Conservation (phyloP, 2,329 filamentous ascomycete genomes). For the Apiospora arundinis region DNA sequence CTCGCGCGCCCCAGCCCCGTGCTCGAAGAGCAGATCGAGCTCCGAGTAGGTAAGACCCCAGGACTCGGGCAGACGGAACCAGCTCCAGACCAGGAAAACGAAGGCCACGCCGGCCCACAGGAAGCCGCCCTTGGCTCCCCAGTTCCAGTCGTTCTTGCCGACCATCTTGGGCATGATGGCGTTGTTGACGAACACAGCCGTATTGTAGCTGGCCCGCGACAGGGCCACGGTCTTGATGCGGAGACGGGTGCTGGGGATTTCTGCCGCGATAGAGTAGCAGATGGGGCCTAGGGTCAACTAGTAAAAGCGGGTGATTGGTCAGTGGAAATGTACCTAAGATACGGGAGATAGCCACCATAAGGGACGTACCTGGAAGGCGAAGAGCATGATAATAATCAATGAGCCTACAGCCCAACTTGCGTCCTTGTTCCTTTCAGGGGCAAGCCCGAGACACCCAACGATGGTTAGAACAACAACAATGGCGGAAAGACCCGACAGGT, state of each 20-base stretch:
- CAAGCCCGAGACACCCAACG: slow-evolving; percentile 23
- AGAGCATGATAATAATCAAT: slow-evolving; percentile 25
- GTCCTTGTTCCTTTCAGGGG: slow-evolving; percentile 17
- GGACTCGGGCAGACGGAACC: slow-evolving; percentile 25
- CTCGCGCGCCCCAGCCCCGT: slow-evolving; percentile 23
- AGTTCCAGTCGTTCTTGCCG: slow-evolving; percentile 22
- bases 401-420: slow-evolving; percentile 25
- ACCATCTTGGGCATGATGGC: slow-evolving; percentile 25
- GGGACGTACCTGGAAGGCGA: slow-evolving; percentile 22
- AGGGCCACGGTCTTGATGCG: slow-evolving; percentile 24
- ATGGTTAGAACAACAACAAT: slow-evolving; percentile 22
- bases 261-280: slow-evolving; percentile 24
- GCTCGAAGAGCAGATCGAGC: slow-evolving; percentile 25
- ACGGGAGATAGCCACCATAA: no score
- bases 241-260: slow-evolving; percentile 23
- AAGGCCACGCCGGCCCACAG: slow-evolving; percentile 24
- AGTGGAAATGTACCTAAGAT: no score
- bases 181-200: slow-evolving; percentile 21
- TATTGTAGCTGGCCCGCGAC: slow-evolving; percentile 24
- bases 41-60: slow-evolving; percentile 23
- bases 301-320: not conserved
- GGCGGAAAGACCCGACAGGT: slow-evolving; percentile 10
- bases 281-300: slow-evolving; percentile 23
- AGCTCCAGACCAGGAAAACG: slow-evolving; percentile 22
- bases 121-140: slow-evolving; percentile 24